Evolutionary conservation across 257 asterid genomes (phyloP).

Genomic region (Solanum ahanhuiri): DNA sequence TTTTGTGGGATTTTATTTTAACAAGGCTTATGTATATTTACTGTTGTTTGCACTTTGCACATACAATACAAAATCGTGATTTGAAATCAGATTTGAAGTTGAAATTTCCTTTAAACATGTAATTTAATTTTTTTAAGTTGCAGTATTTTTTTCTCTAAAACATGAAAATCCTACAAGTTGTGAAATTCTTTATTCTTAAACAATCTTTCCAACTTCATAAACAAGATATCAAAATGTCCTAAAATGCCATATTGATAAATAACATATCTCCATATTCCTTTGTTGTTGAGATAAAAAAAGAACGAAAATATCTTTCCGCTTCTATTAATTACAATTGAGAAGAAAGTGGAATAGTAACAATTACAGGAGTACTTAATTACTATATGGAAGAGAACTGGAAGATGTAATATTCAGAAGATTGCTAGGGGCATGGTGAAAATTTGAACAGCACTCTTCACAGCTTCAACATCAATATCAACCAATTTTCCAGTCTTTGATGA

Average conservation of each 20-base stretch:
- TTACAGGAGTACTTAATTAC: background rate
- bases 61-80: background rate
- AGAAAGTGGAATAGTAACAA: background rate
- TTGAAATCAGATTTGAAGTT: background rate
- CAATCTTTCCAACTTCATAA: background rate
- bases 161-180: background rate
- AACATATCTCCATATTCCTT: background rate
- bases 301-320: background rate
- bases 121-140: no score
- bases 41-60: background rate
- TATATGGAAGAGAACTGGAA: background rate
- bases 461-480: conserved; percentile 63
- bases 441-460: conserved; percentile 49
- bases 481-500: conserved; percentile 73
- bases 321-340: background rate
- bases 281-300: background rate
- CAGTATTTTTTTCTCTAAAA: no score
- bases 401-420: background rate
- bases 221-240: background rate
- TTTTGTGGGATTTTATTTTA: background rate
- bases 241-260: background rate
- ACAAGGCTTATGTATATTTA: background rate
- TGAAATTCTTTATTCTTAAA: background rate
- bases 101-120: no score
- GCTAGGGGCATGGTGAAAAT: conserved; percentile 61